Evolutionary conservation across 176 grass and related monocot species (phyloP).

Genomic region (Oryza glumipatula): DNA sequence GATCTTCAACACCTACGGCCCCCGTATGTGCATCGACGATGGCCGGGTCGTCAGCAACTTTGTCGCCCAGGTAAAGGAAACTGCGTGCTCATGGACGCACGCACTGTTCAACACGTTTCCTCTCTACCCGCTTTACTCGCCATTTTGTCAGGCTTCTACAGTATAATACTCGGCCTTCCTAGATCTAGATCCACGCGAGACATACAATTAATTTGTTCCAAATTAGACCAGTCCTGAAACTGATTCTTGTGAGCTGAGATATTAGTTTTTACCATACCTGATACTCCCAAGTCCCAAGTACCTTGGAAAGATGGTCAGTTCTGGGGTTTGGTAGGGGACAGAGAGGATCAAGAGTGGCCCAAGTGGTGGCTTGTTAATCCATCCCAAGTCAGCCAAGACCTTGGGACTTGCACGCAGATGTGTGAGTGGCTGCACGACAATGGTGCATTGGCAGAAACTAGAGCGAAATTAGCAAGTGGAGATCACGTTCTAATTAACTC

Average conservation of each 20-base stretch:
- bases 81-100: neutral
- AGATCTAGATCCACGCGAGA: slow-evolving; percentile 25
- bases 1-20: slow-evolving; percentile 98
- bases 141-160: neutral
- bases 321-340: neutral
- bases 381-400: neutral
- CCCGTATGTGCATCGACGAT: slow-evolving; percentile 96
- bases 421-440: too few relatives aligned
- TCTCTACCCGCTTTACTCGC: slow-evolving; percentile 1
- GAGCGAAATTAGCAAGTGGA: slow-evolving; percentile 19
- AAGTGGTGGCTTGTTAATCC: slow-evolving; percentile 9
- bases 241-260: too few relatives aligned
- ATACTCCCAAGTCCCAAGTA: too few relatives aligned
- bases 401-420: neutral
- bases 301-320: neutral
- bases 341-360: neutral
- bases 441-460: neutral
- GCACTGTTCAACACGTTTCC: slow-evolving; percentile 16
- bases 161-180: neutral
- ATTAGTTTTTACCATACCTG: too few relatives aligned
- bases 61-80: slow-evolving; percentile 70
- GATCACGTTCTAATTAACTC: neutral
- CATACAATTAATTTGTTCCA: neutral
- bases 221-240: neutral
- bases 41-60: slow-evolving; percentile 99